A percentile compares a stretch with the other conserved stretches of the same genome.
Conservation (phyloP, 345 rosid genomes). For the Mallotus nudiflorus region DNA sequence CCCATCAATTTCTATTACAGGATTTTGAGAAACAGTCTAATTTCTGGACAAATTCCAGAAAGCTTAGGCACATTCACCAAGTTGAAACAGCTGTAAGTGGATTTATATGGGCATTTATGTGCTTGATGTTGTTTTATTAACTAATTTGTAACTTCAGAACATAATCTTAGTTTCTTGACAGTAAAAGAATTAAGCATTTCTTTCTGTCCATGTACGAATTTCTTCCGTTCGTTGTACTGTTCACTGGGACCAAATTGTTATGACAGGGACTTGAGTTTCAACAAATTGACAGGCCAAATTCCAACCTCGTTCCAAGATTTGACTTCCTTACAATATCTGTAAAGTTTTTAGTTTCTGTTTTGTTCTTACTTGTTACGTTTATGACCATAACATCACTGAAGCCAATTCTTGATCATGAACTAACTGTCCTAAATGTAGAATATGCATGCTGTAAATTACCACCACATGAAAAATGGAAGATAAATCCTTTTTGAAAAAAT, state of each 20-base stretch:
- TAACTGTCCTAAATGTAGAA: not conserved
- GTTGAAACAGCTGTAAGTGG: slow-evolving; percentile 43
- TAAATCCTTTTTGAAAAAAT: not conserved
- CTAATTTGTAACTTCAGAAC: not conserved
- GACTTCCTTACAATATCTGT: slow-evolving; percentile 38
- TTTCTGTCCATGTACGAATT: not conserved
- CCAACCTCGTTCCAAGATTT: slow-evolving; percentile 43
- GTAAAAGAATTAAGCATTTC: not conserved
- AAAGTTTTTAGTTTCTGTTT: slow-evolving; percentile 17
- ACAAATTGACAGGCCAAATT: slow-evolving; percentile 51
- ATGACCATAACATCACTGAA: no score
- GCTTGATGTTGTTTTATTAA: not conserved
- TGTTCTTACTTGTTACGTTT: not conserved
- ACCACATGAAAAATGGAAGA: not conserved
- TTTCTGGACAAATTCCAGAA: slow-evolving; percentile 51
- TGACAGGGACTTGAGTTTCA: slow-evolving; percentile 61
- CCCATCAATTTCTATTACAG: slow-evolving; percentile 24
- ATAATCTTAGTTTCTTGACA: not conserved
- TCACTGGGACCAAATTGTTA: not conserved
- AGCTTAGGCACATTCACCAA: slow-evolving; percentile 33
- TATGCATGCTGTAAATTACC: not conserved
- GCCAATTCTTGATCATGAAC: no score
- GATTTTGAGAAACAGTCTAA: slow-evolving; percentile 47
- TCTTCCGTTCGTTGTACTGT: not conserved
- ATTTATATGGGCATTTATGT: not conserved